Base-by-base conservation (phyloP, 805 yeast genomes). In the Zygosaccharomyces bisporus region DNA sequence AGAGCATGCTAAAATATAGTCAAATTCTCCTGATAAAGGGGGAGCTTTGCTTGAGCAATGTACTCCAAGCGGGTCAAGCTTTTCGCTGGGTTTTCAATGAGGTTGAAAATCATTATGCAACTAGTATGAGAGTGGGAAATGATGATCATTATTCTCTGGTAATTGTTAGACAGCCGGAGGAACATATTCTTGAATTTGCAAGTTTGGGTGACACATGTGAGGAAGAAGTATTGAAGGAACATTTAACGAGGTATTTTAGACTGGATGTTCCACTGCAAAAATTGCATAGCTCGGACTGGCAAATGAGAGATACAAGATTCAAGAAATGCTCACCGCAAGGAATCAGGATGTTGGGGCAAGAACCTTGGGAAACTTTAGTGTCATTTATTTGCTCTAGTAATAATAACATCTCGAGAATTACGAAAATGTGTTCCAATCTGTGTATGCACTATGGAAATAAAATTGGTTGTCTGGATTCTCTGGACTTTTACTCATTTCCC, bases 311-410 rank as follows among this genome's bases (percentile, higher is more conserved):
- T 59, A 39, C 69, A 14, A 63, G 69, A 16, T 83, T 80, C 55
- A 61, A 60, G 36, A 64, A 61, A 39, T 60, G 59, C 42, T 42
- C 67, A 4, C 50, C 61, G 44, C 70, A 70, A 3, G 98, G 97
- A 0, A 80, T 91, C 14, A 69, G 99, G 23, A 87, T 91, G 50
- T 72, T 93, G 20, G 73, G 90, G 29, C 98, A 93, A 63, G 96
- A 91, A 52, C 98, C 99, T 0, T 93, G 98, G 98, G 99, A 93
- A 54, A 88, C 91, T 34, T 69, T 89, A 35, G 69, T 91, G 14
- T 85, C 93, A 2, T 93, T 91, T 52, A 93, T 93, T 8, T 93
- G 98, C 66, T 87, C 96, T 1, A 82, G 95, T n/a, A 93, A 93
- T 64, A 93, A 93, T 66, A 93, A 93, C 57, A 93, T 93, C 43